These are phyloP conservation scores for Phytophthora meadii DNA, from an alignment of 352 stramenopile species.

Conservation along the genomic window DNA sequence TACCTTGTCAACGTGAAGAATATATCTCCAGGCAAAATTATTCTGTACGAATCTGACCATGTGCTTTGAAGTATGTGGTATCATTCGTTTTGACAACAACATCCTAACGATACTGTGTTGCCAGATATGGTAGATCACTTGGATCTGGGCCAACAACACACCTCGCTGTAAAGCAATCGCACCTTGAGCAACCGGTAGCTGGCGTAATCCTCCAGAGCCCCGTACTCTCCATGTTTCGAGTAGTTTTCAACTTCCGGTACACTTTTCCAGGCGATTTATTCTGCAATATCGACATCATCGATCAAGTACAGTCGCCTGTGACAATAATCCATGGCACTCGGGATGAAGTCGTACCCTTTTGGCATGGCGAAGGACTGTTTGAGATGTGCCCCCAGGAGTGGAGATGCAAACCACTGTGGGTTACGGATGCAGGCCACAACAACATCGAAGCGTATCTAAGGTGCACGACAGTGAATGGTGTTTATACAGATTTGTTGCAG, in stretches of 20 bases:
- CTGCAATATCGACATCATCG: conserved; percentile 96
- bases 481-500: conserved; percentile 1
- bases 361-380: conserved; percentile 96
- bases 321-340: conserved; percentile 99
- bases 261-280: conserved; percentile 97
- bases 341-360: conserved; percentile 99
- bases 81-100: background rate
- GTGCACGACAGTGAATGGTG: conserved; percentile 34
- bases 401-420: conserved; percentile 97
- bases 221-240: conserved; percentile 96
- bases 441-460: conserved; percentile 98
- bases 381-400: conserved; percentile 92
- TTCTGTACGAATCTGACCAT: conserved; percentile 85
- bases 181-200: conserved; percentile 88
- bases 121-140: conserved; percentile 90
- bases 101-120: background rate
- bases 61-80: background rate
- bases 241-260: conserved; percentile 99
- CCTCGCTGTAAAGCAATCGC: conserved; percentile 94
- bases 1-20: conserved; percentile 95
- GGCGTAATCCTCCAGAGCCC: conserved; percentile 97
- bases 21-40: conserved; percentile 92
- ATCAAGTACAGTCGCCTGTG: conserved; percentile 92
- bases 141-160: conserved; percentile 96
- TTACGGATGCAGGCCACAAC: conserved; percentile 97